Conservation (phyloP, 176 grass and related monocot species). For the Alloteropsis semialata region DNA sequence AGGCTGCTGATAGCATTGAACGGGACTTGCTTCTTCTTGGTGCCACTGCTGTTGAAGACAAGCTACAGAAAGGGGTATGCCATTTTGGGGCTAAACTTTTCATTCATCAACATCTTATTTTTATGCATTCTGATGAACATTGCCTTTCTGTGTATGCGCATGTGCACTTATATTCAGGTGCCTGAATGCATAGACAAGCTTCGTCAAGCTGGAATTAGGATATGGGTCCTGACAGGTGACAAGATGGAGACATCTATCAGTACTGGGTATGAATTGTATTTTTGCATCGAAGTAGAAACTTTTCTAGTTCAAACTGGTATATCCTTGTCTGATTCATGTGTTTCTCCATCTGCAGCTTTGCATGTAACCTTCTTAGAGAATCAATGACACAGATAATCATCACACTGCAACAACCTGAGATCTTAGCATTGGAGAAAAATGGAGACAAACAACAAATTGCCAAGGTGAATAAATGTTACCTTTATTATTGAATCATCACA, state of each 20-base stretch:
- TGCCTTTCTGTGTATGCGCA: not conserved
- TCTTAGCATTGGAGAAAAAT: constrained; percentile 74
- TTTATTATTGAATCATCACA: too few relatives aligned
- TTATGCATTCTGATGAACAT: not conserved
- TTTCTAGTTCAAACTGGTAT: too few relatives aligned
- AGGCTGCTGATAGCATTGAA: too few relatives aligned
- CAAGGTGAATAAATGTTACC: constrained; percentile 61
- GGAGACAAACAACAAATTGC: constrained; percentile 71
- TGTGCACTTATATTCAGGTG: constrained; percentile 53
- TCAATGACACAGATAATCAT: constrained; percentile 90
- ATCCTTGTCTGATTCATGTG: constrained; percentile 46
- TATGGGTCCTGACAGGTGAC: constrained; percentile 97
- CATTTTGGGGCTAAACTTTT: too few relatives aligned
- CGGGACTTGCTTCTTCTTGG: too few relatives aligned
- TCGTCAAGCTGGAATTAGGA: constrained; percentile 87
- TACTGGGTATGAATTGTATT: too few relatives aligned
- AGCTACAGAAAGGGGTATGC: too few relatives aligned
- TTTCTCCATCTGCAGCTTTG: constrained; percentile 67
- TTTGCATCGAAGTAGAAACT: too few relatives aligned
- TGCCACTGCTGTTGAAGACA: too few relatives aligned
- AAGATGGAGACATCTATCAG: too few relatives aligned
- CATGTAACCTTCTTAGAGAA: constrained; percentile 90
- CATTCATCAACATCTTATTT: constrained; percentile 23
- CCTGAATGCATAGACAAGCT: constrained; percentile 97
- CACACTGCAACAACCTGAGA: constrained; percentile 65